Conservation (phyloP, 1,284 basidiomycete species). For the Marasmius sp. region DNA sequence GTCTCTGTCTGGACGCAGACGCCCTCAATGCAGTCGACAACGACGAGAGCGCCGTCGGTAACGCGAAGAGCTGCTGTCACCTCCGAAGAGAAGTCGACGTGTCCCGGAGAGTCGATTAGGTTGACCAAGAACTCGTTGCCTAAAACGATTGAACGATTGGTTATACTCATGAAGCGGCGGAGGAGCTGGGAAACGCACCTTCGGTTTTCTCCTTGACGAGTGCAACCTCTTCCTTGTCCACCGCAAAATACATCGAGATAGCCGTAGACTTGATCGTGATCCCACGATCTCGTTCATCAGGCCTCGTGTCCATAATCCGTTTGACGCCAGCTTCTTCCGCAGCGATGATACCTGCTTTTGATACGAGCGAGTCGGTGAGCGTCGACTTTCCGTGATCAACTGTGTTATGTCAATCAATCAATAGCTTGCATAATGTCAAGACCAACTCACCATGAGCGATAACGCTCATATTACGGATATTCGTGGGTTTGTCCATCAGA, state of each 20-base stretch:
- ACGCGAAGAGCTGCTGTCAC: conserved; percentile 99
- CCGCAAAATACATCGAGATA: conserved; percentile 99
- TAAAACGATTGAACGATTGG: conserved; percentile 29
- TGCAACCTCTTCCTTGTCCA: conserved; percentile 84
- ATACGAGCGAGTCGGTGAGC: conserved; percentile 97
- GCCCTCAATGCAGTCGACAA: conserved; percentile 99
- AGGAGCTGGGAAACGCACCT: conserved; percentile 47
- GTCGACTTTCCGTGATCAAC: conserved; percentile 99
- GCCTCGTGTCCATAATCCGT: conserved; percentile 97
- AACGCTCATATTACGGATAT: conserved; percentile 99
- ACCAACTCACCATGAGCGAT: conserved; percentile 82
- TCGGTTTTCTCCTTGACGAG: conserved; percentile 93
- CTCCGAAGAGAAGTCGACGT: conserved; percentile 99
- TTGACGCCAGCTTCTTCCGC: conserved; percentile 93
- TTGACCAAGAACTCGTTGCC: conserved; percentile 99
- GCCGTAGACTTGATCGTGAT: conserved; percentile 99
- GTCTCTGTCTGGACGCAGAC: conserved; percentile 99
- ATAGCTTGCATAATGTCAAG: conserved; percentile 4
- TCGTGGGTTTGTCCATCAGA: conserved; percentile 89
- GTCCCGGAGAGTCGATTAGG: conserved; percentile 99
- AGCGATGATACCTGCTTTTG: conserved; percentile 99
- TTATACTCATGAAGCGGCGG: conserved; percentile 12
- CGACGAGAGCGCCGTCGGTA: conserved; percentile 97
- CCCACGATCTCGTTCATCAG: conserved; percentile 99
- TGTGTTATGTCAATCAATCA: conserved; percentile 29